Evolutionary conservation across 805 yeast species (phyloP), one percentile per base, ranked within the genome.

Genomic region (Ogataea ramenticola): DNA sequence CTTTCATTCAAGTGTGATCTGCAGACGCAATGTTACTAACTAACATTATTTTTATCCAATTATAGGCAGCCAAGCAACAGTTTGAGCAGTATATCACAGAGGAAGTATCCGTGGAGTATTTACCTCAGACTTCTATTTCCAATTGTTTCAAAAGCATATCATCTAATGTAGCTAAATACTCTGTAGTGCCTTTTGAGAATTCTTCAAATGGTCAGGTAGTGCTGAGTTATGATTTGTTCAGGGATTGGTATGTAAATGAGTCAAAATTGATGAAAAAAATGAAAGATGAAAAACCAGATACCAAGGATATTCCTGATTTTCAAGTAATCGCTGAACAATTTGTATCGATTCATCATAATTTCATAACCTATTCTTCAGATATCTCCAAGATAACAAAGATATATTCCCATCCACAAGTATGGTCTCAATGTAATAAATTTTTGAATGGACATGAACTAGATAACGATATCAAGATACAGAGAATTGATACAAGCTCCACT

Each of bases 361-460:
- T 91, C 33, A 67, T 81, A 47, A 64, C 81, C 4, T 66, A 60
- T 49, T 71, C 75, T 9, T 53, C 57, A 39, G 70, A 68, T 30
- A 51, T 82, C 3, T 49, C 60, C 1, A 59, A 70, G 14, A 73
- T 89, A 42, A 62, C 58, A 15, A 75, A 71, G 29, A 74, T 91
- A 17, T 86, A 86, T 65, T 86, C 96, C 3, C 99, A 91, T 63
- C 97, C 99, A 2, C 99, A 91, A 61, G 99, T 90, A 0, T 91
- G 99, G 99, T 95, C 96, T 10, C 99, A 91, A 60, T 82, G 86
- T 41, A 67, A 73, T 3, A 60, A 66, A 20, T 93, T 86, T 66
- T 58, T 85, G 36, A 57, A 67, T 17, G 46, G 56, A 35, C 44
- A 58, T 14, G 57, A 55, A 39, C 61, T 66, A 33, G 62, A 65